Conservation (phyloP, 257 asterid genomes). For the Solanum lycopersicoides region DNA sequence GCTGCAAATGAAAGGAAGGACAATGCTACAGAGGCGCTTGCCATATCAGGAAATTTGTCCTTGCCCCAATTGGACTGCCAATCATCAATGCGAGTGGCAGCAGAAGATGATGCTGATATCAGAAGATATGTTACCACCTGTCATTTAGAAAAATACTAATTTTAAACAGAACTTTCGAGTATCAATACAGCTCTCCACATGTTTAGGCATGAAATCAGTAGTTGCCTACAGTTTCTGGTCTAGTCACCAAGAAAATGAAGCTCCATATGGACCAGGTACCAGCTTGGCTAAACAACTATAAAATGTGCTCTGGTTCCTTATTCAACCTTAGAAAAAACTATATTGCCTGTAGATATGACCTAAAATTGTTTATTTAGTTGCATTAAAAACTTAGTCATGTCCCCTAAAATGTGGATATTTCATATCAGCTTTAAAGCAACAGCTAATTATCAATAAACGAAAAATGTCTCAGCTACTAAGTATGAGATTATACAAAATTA, state of each 20-base stretch:
- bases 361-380: not conserved
- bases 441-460: not conserved
- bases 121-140: conserved; percentile 84
- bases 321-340: not conserved
- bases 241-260: not conserved
- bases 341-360: not conserved
- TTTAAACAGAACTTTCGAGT: not conserved
- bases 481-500: not conserved
- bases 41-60: conserved; percentile 80
- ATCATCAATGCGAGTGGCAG: conserved; percentile 61
- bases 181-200: not conserved
- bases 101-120: conserved; percentile 88
- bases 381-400: not conserved
- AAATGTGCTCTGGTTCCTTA: not conserved
- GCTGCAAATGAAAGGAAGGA: conserved; percentile 80
- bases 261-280: not conserved
- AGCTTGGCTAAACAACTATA: not conserved
- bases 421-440: not conserved
- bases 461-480: not conserved
- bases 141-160: not conserved
- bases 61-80: conserved; percentile 83
- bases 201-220: not conserved
- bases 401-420: not conserved
- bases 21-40: conserved; percentile 57
- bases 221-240: not conserved